A percentile compares a stretch with the other conserved stretches of the same genome.
phyloP scores from a whole-genome alignment of 352 stramenopile species.

The Pelagophyceae sp. region DNA sequence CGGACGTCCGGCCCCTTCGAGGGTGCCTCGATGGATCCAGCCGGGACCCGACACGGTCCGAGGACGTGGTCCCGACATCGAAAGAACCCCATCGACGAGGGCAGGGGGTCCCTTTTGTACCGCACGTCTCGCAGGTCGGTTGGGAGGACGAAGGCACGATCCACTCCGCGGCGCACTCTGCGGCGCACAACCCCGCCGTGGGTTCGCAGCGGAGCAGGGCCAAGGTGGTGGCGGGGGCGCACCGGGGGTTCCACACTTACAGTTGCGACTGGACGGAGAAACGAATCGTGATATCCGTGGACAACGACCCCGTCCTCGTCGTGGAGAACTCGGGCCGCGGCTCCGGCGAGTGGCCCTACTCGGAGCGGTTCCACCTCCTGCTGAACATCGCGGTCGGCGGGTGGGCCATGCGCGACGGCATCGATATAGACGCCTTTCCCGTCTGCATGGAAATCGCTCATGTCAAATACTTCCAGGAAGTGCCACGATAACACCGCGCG shows the following conservation, averaged over 20 bases:
- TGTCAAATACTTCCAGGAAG: constrained; percentile 7
- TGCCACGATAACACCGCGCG: too few relatives aligned
- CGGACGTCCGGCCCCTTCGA: too few relatives aligned
- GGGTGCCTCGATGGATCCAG: too few relatives aligned
- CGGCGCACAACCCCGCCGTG: constrained; percentile 2
- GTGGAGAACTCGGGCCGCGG: neutral
- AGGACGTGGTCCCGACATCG: too few relatives aligned
- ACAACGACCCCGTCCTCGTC: neutral
- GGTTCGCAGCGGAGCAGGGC: neutral
- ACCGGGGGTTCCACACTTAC: constrained; percentile 11
- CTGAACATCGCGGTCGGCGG: constrained; percentile 14
- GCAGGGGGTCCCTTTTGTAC: too few relatives aligned
- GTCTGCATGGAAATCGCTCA: neutral
- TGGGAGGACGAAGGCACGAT: constrained; percentile 2
- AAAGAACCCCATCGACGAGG: too few relatives aligned
- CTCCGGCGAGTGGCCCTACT: neutral
- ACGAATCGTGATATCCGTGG: constrained; percentile 1
- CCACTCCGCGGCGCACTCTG: neutral
- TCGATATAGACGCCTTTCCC: neutral
- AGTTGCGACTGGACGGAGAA: neutral
- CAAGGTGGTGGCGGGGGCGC: neutral
- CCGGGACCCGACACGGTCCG: too few relatives aligned
- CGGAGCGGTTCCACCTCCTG: neutral
- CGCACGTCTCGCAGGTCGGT: too few relatives aligned
- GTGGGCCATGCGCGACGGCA: neutral